phyloP scores from a whole-genome alignment of 2,329 filamentous ascomycete species.

The Albifimbria verrucaria region DNA sequence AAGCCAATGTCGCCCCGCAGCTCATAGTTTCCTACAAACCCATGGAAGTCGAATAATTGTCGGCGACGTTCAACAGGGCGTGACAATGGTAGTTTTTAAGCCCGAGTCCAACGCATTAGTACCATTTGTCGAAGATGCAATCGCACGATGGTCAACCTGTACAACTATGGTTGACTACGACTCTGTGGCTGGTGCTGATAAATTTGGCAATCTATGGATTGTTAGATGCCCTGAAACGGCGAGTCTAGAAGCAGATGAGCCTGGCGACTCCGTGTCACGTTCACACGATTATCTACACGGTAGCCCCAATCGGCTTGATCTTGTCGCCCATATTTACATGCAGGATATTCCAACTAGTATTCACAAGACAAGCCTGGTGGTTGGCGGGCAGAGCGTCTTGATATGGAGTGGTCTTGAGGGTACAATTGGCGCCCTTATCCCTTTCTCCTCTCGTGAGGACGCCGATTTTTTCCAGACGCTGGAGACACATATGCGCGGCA shows the following conservation, averaged over 20 bases:
- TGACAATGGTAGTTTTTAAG: conserved; percentile 90
- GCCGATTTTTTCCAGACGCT: conserved; percentile 95
- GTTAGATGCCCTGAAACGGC: conserved; percentile 79
- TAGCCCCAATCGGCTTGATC: conserved; percentile 73
- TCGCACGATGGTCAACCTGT: conserved; percentile 84
- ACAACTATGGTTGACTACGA: conserved; percentile 95
- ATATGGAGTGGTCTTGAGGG: conserved; percentile 92
- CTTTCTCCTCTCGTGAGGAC: conserved; percentile 83
- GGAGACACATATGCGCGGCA: conserved; percentile 78
- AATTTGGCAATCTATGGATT: conserved; percentile 93
- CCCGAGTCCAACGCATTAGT: conserved; percentile 84
- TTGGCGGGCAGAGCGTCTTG: conserved; percentile 85
- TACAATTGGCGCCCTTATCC: conserved; percentile 84
- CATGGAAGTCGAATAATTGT: conserved; percentile 87
- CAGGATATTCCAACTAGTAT: conserved; percentile 89
- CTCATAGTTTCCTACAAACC: conserved; percentile 76
- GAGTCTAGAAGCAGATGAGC: conserved; percentile 84
- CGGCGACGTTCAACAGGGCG: conserved; percentile 83
- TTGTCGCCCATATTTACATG: conserved; percentile 83
- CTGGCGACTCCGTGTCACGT: conserved; percentile 82
- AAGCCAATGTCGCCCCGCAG: conserved; percentile 71
- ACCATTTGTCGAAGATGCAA: conserved; percentile 85
- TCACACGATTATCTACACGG: conserved; percentile 85
- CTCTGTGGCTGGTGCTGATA: conserved; percentile 87
- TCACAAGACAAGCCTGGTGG: conserved; percentile 80